phyloP scores from a whole-genome alignment of 176 grass and related monocot species.

The Aegilops sharonensis region DNA sequence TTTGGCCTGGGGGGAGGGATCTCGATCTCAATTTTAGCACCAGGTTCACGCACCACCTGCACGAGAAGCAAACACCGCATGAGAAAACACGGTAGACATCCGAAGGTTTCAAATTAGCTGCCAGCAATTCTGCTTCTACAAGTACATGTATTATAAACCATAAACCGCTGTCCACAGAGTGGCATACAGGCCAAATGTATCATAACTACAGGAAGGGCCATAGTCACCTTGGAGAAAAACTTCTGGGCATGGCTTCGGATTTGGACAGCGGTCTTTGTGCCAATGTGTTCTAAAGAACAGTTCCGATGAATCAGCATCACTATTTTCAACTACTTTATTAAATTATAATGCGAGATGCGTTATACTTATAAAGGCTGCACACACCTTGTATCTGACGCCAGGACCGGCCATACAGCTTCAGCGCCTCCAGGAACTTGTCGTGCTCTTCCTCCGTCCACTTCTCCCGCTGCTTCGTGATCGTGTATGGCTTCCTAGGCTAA shows the following conservation, averaged over 20 bases:
- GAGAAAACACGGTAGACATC: neutral
- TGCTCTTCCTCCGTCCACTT: slow-evolving; percentile 96
- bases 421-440: slow-evolving; percentile 76
- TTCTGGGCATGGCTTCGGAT: slow-evolving; percentile 99
- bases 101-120: neutral
- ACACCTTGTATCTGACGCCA: slow-evolving; percentile 95
- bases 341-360: neutral
- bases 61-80: neutral
- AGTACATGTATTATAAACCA: neutral
- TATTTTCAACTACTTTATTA: neutral
- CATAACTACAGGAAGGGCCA: slow-evolving; percentile 14
- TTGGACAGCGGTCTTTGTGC: slow-evolving; percentile 90
- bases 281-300: slow-evolving; percentile 85
- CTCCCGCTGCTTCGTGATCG: slow-evolving; percentile 82
- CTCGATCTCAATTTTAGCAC: slow-evolving; percentile 40
- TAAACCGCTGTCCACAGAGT: neutral
- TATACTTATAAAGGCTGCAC: neutral
- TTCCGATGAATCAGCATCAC: slow-evolving; percentile 40
- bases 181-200: slow-evolving; percentile 1
- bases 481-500: slow-evolving; percentile 87
- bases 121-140: neutral
- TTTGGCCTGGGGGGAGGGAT: slow-evolving; percentile 95
- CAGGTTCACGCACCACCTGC: slow-evolving; percentile 59
- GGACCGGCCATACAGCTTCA: slow-evolving; percentile 74
- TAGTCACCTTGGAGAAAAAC: slow-evolving; percentile 93